These are phyloP conservation scores for Boletus sp. DNA, from an alignment of 1,284 basidiomycete genomes.

Conservation along the genomic window DNA sequence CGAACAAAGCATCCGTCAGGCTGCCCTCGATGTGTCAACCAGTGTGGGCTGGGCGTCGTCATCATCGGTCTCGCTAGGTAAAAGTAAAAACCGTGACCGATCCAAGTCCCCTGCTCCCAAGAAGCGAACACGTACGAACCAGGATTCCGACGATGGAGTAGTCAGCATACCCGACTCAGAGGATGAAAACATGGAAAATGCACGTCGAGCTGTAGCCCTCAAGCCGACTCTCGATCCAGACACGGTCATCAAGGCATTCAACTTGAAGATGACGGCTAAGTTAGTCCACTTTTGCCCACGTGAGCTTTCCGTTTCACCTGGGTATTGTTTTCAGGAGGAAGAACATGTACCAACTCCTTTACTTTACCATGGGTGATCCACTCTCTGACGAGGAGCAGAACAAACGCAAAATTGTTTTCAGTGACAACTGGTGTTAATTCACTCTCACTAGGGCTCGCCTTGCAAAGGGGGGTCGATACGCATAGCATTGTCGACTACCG, in stretches of 20 bases:
- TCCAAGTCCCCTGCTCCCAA: slow-evolving; percentile 19
- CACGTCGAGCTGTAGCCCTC: not conserved
- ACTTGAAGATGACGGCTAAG: slow-evolving; percentile 44
- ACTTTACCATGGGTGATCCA: slow-evolving; percentile 61
- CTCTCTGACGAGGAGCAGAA: slow-evolving; percentile 49
- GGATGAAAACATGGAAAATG: slow-evolving; percentile 10
- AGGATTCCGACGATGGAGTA: slow-evolving; percentile 32
- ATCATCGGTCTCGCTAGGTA: slow-evolving; percentile 6
- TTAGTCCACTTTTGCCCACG: slow-evolving; percentile 32
- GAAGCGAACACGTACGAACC: slow-evolving; percentile 28
- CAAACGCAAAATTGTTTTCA: slow-evolving; percentile 50
- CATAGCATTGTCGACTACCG: not conserved
- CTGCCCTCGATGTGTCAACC: slow-evolving; percentile 28
- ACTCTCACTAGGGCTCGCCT: not conserved
- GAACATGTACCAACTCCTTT: slow-evolving; percentile 64
- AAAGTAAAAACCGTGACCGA: slow-evolving; percentile 19
- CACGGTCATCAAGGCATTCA: slow-evolving; percentile 45
- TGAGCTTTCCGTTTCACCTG: not conserved
- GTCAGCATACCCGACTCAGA: slow-evolving; percentile 35
- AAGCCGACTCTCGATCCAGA: slow-evolving; percentile 28
- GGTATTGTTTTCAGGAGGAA: slow-evolving; percentile 33
- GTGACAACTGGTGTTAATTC: slow-evolving; percentile 33
- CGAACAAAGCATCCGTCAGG: slow-evolving; percentile 29
- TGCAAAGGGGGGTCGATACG: not conserved
- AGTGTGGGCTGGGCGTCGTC: slow-evolving; percentile 7